Conservation (phyloP, 768 basidiomycete species). For the Mycena alexandri region DNA sequence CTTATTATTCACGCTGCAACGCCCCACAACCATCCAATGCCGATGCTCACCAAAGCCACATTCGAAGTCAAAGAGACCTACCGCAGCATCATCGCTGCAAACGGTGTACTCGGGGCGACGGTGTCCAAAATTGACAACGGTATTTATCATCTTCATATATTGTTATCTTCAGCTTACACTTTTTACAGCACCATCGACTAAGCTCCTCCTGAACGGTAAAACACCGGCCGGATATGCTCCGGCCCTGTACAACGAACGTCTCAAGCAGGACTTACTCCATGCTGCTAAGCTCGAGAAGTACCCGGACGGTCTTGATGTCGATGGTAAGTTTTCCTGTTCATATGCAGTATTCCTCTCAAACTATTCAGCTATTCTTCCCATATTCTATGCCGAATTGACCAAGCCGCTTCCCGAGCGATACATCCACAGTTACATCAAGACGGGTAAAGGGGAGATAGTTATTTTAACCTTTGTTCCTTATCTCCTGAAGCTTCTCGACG, state of each 20-base stretch:
- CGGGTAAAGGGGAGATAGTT: constrained; percentile 2
- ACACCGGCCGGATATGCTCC: not conserved
- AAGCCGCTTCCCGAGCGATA: constrained; percentile 16
- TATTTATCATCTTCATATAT: not conserved
- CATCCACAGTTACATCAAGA: constrained; percentile 16
- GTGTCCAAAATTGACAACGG: constrained; percentile 18
- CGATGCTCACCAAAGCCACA: not conserved
- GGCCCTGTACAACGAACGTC: not conserved
- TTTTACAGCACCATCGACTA: constrained; percentile 1
- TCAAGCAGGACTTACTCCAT: not conserved
- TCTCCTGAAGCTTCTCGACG: constrained; percentile 18
- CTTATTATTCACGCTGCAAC: constrained; percentile 9
- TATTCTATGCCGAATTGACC: not conserved
- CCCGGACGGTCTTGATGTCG: constrained; percentile 15
- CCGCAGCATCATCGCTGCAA: not conserved
- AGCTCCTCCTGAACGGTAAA: constrained; percentile 2
- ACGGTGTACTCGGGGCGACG: constrained; percentile 16
- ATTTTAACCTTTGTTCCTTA: constrained; percentile 18
- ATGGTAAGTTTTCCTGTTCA: not conserved
- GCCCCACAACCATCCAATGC: constrained; percentile 14
- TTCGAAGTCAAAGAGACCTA: constrained; percentile 4
- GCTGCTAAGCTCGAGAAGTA: not conserved
- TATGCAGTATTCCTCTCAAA: too few relatives aligned
- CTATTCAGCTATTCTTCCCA: too few relatives aligned
- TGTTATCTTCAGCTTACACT: not conserved